Conservation (phyloP, 306 rosid species). For the Pyrus bretschneideri region DNA sequence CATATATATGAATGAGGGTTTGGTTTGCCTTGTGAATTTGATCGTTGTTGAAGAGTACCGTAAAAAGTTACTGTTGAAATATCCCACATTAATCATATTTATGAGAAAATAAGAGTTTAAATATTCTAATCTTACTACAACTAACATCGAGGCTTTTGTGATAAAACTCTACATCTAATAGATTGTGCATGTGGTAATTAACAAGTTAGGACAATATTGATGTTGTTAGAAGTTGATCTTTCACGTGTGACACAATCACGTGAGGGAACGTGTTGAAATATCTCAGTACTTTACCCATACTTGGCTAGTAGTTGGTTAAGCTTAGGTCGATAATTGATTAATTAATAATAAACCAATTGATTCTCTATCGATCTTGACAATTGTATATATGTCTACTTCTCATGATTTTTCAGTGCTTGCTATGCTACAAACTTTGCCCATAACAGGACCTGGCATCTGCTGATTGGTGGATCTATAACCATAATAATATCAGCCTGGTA, state of each 20-base stretch:
- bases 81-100: no score
- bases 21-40: background rate
- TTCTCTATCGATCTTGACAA: background rate
- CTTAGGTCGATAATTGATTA: background rate
- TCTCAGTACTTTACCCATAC: background rate
- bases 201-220: no score
- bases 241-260: no score
- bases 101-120: no score
- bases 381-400: background rate
- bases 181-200: no score
- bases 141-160: no score
- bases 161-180: no score
- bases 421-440: constrained; percentile 15
- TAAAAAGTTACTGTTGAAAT: no score
- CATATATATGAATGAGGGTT: background rate
- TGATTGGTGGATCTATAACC: background rate
- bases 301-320: no score
- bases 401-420: background rate
- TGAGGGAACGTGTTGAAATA: no score
- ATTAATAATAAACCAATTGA: background rate
- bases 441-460: background rate
- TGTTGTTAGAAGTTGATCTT: no score
- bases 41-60: background rate
- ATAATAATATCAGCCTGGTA: background rate
- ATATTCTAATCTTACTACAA: no score